Evolutionary conservation across 495 filamentous ascomycete genomes (phyloP).

Genomic region (Chaetomium cochliodes): DNA sequence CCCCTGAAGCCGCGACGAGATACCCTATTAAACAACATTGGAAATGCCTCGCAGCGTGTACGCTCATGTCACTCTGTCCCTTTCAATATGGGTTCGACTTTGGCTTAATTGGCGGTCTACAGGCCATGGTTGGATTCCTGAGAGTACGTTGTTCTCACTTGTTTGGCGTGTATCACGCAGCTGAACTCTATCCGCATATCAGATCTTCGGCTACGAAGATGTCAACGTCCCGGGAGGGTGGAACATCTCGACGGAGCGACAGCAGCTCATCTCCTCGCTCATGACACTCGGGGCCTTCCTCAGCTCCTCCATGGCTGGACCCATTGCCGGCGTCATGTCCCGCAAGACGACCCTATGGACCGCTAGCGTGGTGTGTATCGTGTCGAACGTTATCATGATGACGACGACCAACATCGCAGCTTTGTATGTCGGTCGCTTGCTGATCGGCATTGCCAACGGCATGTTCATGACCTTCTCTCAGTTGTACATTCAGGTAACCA

Average conservation of each 20-base stretch:
- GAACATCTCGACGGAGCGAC: constrained; percentile 53
- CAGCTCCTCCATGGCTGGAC: constrained; percentile 53
- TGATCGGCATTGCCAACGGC: constrained; percentile 58
- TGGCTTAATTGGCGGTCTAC: constrained; percentile 59
- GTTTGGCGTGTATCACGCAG: neutral
- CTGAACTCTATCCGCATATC: neutral
- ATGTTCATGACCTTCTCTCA: constrained; percentile 61
- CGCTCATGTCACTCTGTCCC: constrained; percentile 50
- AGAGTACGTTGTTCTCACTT: constrained; percentile 32
- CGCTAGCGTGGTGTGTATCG: constrained; percentile 49
- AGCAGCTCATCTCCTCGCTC: constrained; percentile 57
- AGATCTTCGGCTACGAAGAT: constrained; percentile 42
- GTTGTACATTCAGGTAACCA: constrained; percentile 50
- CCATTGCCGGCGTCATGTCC: constrained; percentile 45
- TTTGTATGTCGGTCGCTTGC: constrained; percentile 55
- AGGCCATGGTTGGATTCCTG: constrained; percentile 61
- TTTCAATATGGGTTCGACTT: constrained; percentile 67
- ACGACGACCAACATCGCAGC: constrained; percentile 51
- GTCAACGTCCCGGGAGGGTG: constrained; percentile 48
- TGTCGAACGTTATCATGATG: constrained; percentile 59
- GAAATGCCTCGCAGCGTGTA: constrained; percentile 46
- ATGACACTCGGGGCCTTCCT: constrained; percentile 63
- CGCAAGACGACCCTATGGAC: constrained; percentile 50
- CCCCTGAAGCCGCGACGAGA: neutral
- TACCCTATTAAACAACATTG: constrained; percentile 37